A percentile compares a stretch with the other conserved stretches of the same genome.
Evolutionary conservation across 176 grass and related monocot species (phyloP).

Genomic region (Typha latifolia): DNA sequence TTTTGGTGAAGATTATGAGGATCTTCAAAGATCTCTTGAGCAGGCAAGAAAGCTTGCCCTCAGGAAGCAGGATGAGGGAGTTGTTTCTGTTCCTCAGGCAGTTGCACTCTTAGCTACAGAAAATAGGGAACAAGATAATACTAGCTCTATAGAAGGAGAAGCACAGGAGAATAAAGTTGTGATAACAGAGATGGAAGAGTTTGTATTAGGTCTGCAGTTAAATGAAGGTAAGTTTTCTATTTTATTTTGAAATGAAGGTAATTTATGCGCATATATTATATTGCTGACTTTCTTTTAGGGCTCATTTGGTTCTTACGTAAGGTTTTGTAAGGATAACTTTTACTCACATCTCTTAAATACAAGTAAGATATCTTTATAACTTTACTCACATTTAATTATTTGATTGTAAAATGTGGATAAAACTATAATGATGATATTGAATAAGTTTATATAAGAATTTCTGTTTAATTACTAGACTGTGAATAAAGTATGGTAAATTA

Average conservation of each 20-base stretch:
- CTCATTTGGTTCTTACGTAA: no score
- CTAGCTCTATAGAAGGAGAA: conserved; percentile 28
- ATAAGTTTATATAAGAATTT: no score
- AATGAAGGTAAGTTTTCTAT: conserved; percentile 57
- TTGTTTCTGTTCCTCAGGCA: conserved; percentile 41
- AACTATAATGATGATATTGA: no score
- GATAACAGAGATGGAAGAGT: conserved; percentile 90
- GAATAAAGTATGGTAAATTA: no score
- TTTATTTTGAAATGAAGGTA: not conserved
- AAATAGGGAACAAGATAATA: conserved; percentile 45
- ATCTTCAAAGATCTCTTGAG: conserved; percentile 73
- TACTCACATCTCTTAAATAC: no score
- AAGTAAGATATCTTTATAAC: no score
- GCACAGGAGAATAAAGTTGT: conserved; percentile 58
- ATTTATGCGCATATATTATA: no score
- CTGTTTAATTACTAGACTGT: no score
- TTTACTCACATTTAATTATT: no score
- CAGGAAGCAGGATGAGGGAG: conserved; percentile 50
- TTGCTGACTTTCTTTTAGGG: no score
- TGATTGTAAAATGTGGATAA: no score
- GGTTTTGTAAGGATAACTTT: no score
- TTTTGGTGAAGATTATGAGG: conserved; percentile 90
- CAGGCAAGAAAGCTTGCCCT: conserved; percentile 79
- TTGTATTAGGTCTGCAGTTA: conserved; percentile 71
- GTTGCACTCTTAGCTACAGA: conserved; percentile 43